phyloP scores from a whole-genome alignment of 192 early-diverging fungal genomes.

The Backusella morwellensis region DNA sequence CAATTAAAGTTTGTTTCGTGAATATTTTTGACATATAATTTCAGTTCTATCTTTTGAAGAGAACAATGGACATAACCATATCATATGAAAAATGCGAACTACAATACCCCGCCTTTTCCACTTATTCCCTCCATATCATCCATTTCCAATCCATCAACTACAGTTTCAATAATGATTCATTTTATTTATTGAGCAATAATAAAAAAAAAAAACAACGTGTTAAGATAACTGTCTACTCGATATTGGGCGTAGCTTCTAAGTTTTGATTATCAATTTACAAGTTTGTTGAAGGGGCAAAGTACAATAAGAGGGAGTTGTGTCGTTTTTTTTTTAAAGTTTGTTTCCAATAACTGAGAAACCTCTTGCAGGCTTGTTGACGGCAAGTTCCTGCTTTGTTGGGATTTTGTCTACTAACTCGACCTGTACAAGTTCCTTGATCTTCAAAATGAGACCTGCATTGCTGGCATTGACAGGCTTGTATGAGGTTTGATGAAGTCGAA shows the following conservation, averaged over 20 bases:
- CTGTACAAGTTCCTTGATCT: slow-evolving; percentile 49
- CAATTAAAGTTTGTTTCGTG: too few species aligned
- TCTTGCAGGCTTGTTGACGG: slow-evolving; percentile 24
- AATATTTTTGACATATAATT: too few species aligned
- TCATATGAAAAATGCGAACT: too few species aligned
- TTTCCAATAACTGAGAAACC: slow-evolving; percentile 34
- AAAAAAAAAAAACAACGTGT: background rate
- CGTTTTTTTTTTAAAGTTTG: slow-evolving; percentile 6
- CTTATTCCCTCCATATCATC: too few species aligned
- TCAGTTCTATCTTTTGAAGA: too few species aligned
- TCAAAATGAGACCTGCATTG: slow-evolving; percentile 49
- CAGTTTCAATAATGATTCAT: background rate
- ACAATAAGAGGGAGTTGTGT: background rate
- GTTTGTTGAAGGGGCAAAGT: background rate
- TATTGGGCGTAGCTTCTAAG: background rate
- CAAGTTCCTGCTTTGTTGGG: slow-evolving; percentile 34
- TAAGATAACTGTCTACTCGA: background rate
- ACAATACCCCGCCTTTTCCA: too few species aligned
- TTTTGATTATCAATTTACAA: background rate
- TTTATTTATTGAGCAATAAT: background rate
- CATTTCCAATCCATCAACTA: too few species aligned
- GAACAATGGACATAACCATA: too few species aligned
- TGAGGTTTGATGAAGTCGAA: slow-evolving; percentile 36
- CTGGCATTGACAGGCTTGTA: slow-evolving; percentile 45
- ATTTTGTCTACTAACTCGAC: slow-evolving; percentile 40